Conservation (phyloP, 345 rosid genomes). For the Heritiera fomes region DNA sequence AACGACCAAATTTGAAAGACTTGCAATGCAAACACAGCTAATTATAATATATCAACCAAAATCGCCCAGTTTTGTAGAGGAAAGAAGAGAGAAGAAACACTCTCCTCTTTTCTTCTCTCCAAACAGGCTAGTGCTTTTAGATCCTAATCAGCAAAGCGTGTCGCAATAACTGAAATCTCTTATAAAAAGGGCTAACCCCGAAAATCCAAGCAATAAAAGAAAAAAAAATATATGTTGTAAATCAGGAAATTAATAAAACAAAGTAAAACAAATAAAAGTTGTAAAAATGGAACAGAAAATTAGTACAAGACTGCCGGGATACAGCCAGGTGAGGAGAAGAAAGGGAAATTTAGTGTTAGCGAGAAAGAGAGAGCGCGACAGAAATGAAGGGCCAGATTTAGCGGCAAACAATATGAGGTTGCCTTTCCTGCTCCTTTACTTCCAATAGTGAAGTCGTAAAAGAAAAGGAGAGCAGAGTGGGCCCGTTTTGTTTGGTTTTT, state of each 20-base stretch:
- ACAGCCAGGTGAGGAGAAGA: neutral
- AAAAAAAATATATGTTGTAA: neutral
- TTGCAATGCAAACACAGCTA: neutral
- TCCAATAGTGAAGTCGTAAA: no score
- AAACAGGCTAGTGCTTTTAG: constrained; percentile 4
- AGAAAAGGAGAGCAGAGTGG: neutral
- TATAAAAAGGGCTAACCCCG: neutral
- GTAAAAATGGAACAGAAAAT: neutral
- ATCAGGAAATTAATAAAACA: neutral
- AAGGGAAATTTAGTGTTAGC: neutral
- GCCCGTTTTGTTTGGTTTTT: neutral
- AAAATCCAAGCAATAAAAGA: neutral
- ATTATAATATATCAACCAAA: constrained; percentile 3
- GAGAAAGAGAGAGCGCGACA: neutral
- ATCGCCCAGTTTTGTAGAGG: neutral
- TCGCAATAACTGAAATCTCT: constrained; percentile 5
- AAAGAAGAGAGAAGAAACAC: neutral
- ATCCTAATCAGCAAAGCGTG: constrained; percentile 12
- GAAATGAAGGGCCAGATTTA: constrained; percentile 29
- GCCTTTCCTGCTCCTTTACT: neutral
- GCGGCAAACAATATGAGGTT: constrained; percentile 22
- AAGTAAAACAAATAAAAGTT: neutral
- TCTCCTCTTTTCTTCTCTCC: neutral
- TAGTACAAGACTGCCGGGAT: no score
- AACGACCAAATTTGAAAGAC: neutral